These are phyloP conservation scores for Cadophora gregata DNA, from an alignment of 2,329 filamentous ascomycete species.

Conservation along the genomic window DNA sequence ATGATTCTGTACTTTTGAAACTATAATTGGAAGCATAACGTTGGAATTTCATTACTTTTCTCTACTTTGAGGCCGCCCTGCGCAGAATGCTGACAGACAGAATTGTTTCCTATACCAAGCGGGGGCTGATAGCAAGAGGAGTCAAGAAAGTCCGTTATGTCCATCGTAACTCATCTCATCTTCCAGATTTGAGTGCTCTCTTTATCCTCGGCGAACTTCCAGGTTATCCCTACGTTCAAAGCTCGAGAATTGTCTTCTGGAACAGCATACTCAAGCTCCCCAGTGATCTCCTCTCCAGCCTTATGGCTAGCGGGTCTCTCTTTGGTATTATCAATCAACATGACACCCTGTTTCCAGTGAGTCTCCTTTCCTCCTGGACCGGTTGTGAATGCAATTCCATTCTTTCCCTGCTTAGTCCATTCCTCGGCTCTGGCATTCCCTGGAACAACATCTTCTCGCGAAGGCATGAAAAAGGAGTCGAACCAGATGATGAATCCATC, in stretches of 20 bases:
- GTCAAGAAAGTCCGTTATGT: neutral
- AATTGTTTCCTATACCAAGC: neutral
- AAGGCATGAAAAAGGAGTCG: conserved; percentile 85
- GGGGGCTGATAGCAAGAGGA: neutral
- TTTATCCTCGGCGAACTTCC: conserved; percentile 50
- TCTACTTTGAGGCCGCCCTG: neutral
- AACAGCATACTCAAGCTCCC: conserved; percentile 73
- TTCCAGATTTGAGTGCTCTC: conserved; percentile 42
- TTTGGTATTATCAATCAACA: conserved; percentile 65
- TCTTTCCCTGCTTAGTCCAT: conserved; percentile 61
- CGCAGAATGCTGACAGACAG: neutral
- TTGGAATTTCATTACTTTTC: neutral
- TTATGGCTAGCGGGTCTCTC: conserved; percentile 54
- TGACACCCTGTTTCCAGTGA: conserved; percentile 88
- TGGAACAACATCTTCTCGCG: conserved; percentile 54
- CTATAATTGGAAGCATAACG: neutral
- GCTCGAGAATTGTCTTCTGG: conserved; percentile 72
- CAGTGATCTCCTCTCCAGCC: conserved; percentile 64
- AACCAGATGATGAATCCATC: conserved; percentile 94
- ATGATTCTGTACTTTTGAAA: neutral
- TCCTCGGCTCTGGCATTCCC: conserved; percentile 63
- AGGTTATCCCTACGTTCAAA: conserved; percentile 67
- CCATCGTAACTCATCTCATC: conserved; percentile 39
- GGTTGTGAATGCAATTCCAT: conserved; percentile 85
- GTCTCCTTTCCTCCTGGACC: conserved; percentile 78